Evolutionary conservation across 495 filamentous ascomycete genomes (phyloP).

Genomic region (Glarea lozoyensis): DNA sequence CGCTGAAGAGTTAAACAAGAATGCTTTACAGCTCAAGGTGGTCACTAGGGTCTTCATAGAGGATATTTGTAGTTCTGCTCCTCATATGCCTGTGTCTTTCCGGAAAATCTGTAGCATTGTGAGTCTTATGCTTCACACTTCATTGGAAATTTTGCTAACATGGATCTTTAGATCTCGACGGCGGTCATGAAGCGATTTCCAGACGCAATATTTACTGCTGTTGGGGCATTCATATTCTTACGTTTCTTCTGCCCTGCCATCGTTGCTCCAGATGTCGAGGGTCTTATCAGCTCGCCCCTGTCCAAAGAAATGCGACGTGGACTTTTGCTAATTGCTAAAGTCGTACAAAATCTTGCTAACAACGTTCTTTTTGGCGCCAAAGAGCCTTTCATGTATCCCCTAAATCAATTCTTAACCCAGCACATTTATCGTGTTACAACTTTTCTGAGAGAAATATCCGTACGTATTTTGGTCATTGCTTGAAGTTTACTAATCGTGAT

Average conservation of each 20-base stretch:
- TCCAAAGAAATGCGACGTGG: constrained; percentile 60
- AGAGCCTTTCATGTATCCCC: constrained; percentile 58
- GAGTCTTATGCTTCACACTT: constrained; percentile 17
- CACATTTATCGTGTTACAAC: constrained; percentile 56
- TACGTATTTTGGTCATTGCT: constrained; percentile 17
- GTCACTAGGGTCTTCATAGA: constrained; percentile 59
- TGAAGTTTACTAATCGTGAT: constrained; percentile 5
- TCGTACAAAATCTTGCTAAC: constrained; percentile 60
- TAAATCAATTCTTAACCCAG: constrained; percentile 54
- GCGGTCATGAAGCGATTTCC: constrained; percentile 50
- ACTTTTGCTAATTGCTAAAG: constrained; percentile 56
- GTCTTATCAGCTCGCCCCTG: constrained; percentile 43
- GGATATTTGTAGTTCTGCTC: constrained; percentile 51
- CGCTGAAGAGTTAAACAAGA: constrained; percentile 49
- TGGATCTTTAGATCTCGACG: constrained; percentile 35
- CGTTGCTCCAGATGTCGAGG: constrained; percentile 56
- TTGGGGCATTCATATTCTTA: constrained; percentile 60
- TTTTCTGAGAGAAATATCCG: constrained; percentile 55
- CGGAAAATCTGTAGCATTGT: constrained; percentile 55
- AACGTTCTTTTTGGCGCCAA: constrained; percentile 64
- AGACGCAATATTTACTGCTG: constrained; percentile 62
- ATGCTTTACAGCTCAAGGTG: constrained; percentile 48
- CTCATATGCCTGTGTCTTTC: constrained; percentile 51
- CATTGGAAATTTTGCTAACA: background rate
- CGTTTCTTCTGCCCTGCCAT: constrained; percentile 64